These are phyloP conservation scores for Gastrolobium bilobum DNA, from an alignment of 306 rosid genomes.

Conservation along the genomic window DNA sequence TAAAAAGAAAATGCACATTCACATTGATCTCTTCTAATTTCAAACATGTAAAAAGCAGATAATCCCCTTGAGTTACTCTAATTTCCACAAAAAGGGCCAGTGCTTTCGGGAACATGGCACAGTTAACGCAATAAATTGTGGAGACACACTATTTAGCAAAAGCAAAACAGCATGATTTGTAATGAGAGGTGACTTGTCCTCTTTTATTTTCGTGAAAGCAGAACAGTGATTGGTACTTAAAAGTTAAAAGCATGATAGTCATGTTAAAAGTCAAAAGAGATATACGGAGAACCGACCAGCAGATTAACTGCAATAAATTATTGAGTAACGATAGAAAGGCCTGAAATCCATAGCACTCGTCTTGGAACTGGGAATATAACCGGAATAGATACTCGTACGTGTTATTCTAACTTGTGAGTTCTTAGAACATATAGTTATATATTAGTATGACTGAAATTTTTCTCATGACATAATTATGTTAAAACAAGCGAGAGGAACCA, in stretches of 20 bases:
- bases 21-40: background rate
- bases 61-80: constrained; percentile 16
- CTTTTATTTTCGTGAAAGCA: constrained; percentile 12
- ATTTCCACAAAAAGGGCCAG: background rate
- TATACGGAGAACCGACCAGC: background rate
- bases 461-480: no score
- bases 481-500: no score
- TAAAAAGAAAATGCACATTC: background rate
- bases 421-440: no score
- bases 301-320: constrained; percentile 14
- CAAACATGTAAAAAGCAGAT: background rate
- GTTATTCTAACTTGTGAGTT: background rate
- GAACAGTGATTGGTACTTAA: background rate
- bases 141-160: background rate
- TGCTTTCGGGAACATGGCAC: background rate
- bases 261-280: background rate
- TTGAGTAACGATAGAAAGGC: background rate
- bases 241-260: background rate
- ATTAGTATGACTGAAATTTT: no score
- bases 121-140: background rate
- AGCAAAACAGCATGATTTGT: background rate
- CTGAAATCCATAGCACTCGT: background rate
- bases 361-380: constrained; percentile 8
- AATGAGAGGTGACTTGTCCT: constrained; percentile 23
- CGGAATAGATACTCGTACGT: background rate